Evolutionary conservation across 768 basidiomycete genomes (phyloP).

Genomic region (Mycena metata): DNA sequence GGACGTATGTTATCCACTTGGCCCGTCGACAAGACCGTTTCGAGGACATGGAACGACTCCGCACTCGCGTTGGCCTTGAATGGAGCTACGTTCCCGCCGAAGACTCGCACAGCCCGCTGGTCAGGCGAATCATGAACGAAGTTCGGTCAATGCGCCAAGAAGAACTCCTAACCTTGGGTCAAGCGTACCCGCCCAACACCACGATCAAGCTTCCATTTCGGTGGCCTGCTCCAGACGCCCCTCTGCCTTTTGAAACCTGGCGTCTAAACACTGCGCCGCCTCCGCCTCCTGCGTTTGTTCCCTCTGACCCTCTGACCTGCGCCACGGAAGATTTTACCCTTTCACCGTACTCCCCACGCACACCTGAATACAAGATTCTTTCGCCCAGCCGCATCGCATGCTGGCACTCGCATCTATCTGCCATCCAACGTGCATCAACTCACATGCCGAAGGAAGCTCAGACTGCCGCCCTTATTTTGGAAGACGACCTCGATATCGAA

Average conservation of each 20-base stretch:
- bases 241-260: neutral
- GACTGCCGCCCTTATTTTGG: slow-evolving; percentile 64
- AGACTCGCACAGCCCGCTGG: slow-evolving; percentile 23
- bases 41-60: slow-evolving; percentile 68
- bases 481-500: slow-evolving; percentile 88
- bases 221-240: slow-evolving; percentile 46
- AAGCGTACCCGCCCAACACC: slow-evolving; percentile 4
- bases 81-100: slow-evolving; percentile 70
- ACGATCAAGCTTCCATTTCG: slow-evolving; percentile 40
- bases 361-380: slow-evolving; percentile 65
- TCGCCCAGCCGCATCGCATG: slow-evolving; percentile 75
- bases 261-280: neutral
- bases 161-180: neutral
- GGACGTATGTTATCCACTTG: slow-evolving; percentile 73
- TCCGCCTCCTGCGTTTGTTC: slow-evolving; percentile 20
- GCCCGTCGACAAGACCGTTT: slow-evolving; percentile 68
- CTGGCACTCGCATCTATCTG: slow-evolving; percentile 76
- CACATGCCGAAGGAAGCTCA: slow-evolving; percentile 47
- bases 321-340: slow-evolving; percentile 57
- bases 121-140: slow-evolving; percentile 22
- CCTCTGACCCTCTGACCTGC: slow-evolving; percentile 53
- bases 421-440: slow-evolving; percentile 53
- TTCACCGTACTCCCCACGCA: slow-evolving; percentile 47
- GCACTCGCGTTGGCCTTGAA: slow-evolving; percentile 57
- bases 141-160: slow-evolving; percentile 28